A percentile compares a stretch with the other conserved stretches of the same genome.
Evolutionary conservation across 768 basidiomycete genomes (phyloP).

Genomic region (Pleurotus tuoliensis): DNA sequence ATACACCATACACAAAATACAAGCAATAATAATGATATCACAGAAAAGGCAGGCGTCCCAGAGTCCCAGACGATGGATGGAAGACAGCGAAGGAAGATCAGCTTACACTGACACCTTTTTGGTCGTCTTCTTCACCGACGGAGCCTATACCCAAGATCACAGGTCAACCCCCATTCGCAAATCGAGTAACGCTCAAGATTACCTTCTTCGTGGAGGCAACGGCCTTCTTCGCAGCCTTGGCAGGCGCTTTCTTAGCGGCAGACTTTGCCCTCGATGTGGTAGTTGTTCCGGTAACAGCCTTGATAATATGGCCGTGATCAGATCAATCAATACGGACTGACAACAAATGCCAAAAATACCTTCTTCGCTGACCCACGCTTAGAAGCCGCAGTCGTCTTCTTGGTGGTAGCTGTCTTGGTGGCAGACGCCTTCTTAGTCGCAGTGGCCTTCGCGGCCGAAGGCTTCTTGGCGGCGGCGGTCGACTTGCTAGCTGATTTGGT

Average conservation of each 20-base stretch:
- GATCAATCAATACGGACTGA: constrained; percentile 1
- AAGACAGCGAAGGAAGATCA: neutral
- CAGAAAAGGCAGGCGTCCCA: constrained; percentile 15
- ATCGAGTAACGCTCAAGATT: constrained; percentile 1
- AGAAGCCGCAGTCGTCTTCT: constrained; percentile 29
- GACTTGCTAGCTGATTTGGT: constrained; percentile 13
- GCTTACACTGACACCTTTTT: constrained; percentile 3
- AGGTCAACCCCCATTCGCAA: neutral
- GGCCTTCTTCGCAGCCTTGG: constrained; percentile 23
- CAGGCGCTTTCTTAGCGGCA: constrained; percentile 32
- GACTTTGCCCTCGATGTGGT: constrained; percentile 37
- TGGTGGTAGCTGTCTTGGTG: constrained; percentile 17
- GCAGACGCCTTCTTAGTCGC: constrained; percentile 11
- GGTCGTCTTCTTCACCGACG: constrained; percentile 9
- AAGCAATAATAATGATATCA: constrained; percentile 12
- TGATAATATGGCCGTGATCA: constrained; percentile 19
- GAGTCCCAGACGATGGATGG: neutral
- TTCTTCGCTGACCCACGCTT: constrained; percentile 63
- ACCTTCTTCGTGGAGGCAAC: constrained; percentile 32
- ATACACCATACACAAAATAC: constrained; percentile 15
- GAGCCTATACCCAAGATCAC: neutral
- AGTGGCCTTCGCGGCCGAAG: constrained; percentile 16
- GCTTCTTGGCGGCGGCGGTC: constrained; percentile 7
- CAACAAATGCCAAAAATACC: constrained; percentile 27
- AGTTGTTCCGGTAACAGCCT: constrained; percentile 48